These are phyloP conservation scores for Monosporascus sp. DNA, from an alignment of 2,329 filamentous ascomycete species.

Conservation along the genomic window DNA sequence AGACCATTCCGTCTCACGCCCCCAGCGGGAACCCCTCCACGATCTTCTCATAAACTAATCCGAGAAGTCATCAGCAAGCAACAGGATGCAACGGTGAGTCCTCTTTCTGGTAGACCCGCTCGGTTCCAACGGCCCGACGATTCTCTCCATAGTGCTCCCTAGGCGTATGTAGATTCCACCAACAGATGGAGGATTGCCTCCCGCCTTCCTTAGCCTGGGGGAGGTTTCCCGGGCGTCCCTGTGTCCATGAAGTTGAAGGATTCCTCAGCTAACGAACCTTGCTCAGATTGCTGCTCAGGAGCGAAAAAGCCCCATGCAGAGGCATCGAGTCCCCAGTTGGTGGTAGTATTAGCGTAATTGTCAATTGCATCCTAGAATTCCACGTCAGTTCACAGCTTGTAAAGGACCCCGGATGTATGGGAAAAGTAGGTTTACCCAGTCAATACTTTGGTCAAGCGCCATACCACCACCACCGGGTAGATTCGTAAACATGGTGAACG, in stretches of 20 bases:
- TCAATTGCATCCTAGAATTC: conserved; percentile 46
- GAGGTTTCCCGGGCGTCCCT: conserved; percentile 12
- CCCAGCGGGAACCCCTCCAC: no score
- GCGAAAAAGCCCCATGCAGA: conserved; percentile 45
- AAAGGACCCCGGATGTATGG: background rate
- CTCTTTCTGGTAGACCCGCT: no score
- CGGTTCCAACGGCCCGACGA: no score
- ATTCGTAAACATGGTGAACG: conserved; percentile 49
- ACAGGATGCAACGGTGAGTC: no score
- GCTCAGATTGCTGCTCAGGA: conserved; percentile 22
- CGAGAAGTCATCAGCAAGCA: no score
- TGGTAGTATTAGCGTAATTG: conserved; percentile 49
- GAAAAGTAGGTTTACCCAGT: conserved; percentile 45
- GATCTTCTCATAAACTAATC: no score
- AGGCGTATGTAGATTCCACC: background rate
- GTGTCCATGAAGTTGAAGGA: conserved; percentile 25
- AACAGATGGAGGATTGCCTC: conserved; percentile 1
- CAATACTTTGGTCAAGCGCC: conserved; percentile 47
- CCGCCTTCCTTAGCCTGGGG: conserved; percentile 5
- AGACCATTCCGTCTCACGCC: no score
- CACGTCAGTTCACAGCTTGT: no score
- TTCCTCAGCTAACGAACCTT: conserved; percentile 22
- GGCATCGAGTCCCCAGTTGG: conserved; percentile 47
- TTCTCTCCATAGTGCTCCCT: no score
- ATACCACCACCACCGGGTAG: conserved; percentile 31